Conservation (phyloP, 345 rosid genomes). For the Abelmoschus esculentus region DNA sequence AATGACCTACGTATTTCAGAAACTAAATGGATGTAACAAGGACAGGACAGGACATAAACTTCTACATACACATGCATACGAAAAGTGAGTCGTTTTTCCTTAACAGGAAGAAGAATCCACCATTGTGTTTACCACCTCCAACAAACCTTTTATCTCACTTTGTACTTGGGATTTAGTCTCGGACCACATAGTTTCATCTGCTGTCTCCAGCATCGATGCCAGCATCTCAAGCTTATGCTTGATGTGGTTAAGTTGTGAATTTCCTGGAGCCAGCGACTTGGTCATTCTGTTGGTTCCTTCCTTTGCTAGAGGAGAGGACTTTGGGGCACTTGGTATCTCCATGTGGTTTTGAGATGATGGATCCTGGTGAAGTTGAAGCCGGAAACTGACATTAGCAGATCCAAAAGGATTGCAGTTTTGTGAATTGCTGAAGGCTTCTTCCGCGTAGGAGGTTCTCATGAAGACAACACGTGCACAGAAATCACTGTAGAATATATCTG, state of each 20-base stretch:
- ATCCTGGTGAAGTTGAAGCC: slow-evolving; percentile 20
- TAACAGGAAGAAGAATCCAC: slow-evolving; percentile 8
- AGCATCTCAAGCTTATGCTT: slow-evolving; percentile 41
- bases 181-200: slow-evolving; percentile 33
- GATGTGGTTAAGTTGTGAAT: slow-evolving; percentile 26
- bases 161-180: slow-evolving; percentile 36
- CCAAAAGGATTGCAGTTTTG: slow-evolving; percentile 38
- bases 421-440: slow-evolving; percentile 52
- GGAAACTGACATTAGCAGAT: slow-evolving; percentile 29
- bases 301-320: slow-evolving; percentile 9
- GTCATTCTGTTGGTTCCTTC: slow-evolving; percentile 9
- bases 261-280: slow-evolving; percentile 11
- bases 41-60: background rate
- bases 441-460: slow-evolving; percentile 41
- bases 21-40: background rate
- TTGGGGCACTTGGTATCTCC: slow-evolving; percentile 17
- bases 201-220: slow-evolving; percentile 30
- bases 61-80: background rate
- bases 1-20: background rate
- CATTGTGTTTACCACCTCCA: slow-evolving; percentile 33
- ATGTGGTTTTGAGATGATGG: slow-evolving; percentile 19
- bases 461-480: slow-evolving; percentile 44
- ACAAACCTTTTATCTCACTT: slow-evolving; percentile 33
- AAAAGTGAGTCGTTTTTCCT: background rate
- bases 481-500: slow-evolving; percentile 34